phyloP scores from a whole-genome alignment of 2,329 filamentous ascomycete species.

The Aspergillus chevalieri region DNA sequence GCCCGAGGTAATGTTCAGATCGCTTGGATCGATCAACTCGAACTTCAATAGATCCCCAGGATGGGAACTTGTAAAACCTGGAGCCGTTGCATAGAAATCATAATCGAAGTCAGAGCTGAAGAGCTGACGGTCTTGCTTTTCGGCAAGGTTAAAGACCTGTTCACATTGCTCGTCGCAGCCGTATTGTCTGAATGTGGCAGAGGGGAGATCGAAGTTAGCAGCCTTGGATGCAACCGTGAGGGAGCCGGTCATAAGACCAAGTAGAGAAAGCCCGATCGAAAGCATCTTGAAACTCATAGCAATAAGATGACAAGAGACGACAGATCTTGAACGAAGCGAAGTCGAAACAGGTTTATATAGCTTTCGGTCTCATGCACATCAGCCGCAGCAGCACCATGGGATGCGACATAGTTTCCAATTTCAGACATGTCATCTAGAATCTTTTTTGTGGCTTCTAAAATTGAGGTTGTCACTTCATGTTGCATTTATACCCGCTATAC shows the following conservation, averaged over 20 bases:
- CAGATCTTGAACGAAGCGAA: too few relatives aligned
- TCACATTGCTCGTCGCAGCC: not conserved
- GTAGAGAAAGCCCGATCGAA: too few relatives aligned
- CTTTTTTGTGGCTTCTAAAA: too few relatives aligned
- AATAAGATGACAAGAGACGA: too few relatives aligned
- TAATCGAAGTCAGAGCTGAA: constrained; percentile 4
- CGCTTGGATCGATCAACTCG: not conserved
- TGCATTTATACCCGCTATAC: too few relatives aligned
- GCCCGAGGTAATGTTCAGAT: not conserved
- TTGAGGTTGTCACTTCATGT: too few relatives aligned
- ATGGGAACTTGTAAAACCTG: constrained; percentile 3
- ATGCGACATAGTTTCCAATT: too few relatives aligned
- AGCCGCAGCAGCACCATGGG: too few relatives aligned
- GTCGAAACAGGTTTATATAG: too few relatives aligned
- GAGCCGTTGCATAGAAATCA: constrained; percentile 7
- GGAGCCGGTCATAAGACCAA: not conserved
- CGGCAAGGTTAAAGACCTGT: not conserved
- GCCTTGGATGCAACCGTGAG: not conserved
- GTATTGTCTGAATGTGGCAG: not conserved
- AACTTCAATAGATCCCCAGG: constrained; percentile 9
- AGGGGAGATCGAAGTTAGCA: not conserved
- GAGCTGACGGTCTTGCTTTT: constrained; percentile 8
- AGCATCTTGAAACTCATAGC: too few relatives aligned
- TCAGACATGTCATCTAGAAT: too few relatives aligned
- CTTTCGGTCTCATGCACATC: too few relatives aligned